phyloP scores from a whole-genome alignment of 768 basidiomycete genomes.

The Leccinum truebloodii region DNA sequence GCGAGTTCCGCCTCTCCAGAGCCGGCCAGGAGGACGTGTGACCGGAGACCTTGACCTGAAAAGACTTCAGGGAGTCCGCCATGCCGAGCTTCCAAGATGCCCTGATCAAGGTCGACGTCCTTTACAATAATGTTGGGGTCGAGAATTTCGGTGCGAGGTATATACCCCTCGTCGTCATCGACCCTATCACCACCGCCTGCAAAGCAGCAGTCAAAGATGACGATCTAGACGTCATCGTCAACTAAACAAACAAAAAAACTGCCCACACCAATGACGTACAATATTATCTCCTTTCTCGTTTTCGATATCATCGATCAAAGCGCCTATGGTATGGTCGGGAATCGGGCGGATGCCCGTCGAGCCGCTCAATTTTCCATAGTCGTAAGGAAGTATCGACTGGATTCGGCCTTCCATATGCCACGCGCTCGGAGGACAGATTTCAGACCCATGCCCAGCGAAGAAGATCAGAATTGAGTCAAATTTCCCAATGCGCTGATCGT shows the following conservation, averaged over 20 bases:
- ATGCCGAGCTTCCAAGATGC: conserved; percentile 22
- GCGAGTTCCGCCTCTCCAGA: conserved; percentile 40
- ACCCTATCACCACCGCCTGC: conserved; percentile 39
- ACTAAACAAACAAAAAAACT: background rate
- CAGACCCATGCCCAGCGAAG: conserved; percentile 46
- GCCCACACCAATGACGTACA: conserved; percentile 26
- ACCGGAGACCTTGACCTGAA: conserved; percentile 30
- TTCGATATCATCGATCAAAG: conserved; percentile 39
- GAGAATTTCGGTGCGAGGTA: conserved; percentile 9
- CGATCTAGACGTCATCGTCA: conserved; percentile 31
- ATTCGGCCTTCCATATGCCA: conserved; percentile 27
- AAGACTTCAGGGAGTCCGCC: conserved; percentile 21
- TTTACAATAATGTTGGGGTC: background rate
- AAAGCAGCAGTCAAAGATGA: conserved; percentile 49
- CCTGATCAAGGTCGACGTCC: conserved; percentile 24
- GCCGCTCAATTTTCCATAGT: conserved; percentile 22
- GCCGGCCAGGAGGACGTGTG: conserved; percentile 45
- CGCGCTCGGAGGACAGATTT: conserved; percentile 30
- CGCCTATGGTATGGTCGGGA: conserved; percentile 44
- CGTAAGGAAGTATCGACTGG: conserved; percentile 34
- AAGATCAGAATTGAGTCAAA: conserved; percentile 42
- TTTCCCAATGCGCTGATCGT: conserved; percentile 25
- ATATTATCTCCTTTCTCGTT: conserved; percentile 44
- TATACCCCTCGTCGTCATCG: background rate
- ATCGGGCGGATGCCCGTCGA: conserved; percentile 31